phyloP scores from a whole-genome alignment of 2,329 filamentous ascomycete genomes.

The Neofusicoccum sp. region DNA sequence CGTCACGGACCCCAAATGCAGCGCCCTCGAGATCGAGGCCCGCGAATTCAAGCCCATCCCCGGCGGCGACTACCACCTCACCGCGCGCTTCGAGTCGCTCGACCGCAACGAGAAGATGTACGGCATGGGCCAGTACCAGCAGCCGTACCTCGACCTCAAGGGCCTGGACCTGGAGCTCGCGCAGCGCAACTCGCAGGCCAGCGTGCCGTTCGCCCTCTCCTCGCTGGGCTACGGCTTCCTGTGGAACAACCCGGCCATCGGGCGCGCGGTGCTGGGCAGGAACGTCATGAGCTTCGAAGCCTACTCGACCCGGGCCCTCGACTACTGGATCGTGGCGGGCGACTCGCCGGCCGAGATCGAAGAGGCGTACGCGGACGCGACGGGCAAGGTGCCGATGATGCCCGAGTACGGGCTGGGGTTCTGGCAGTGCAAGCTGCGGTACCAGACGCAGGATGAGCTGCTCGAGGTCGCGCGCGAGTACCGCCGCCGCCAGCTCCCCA shows the following conservation, averaged over 20 bases:
- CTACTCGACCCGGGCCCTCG: conserved; percentile 55
- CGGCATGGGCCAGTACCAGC: conserved; percentile 69
- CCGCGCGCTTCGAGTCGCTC: conserved; percentile 57
- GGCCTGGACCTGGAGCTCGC: conserved; percentile 63
- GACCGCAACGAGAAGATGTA: conserved; percentile 59
- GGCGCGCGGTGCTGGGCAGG: conserved; percentile 59
- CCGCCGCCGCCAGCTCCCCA: conserved; percentile 52
- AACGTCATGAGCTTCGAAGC: conserved; percentile 64
- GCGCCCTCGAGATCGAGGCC: conserved; percentile 55
- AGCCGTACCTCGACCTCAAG: conserved; percentile 62
- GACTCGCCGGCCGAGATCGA: conserved; percentile 57
- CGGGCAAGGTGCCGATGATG: conserved; percentile 64
- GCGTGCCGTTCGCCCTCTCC: conserved; percentile 61
- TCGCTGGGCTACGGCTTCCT: conserved; percentile 62
- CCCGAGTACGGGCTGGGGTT: conserved; percentile 67
- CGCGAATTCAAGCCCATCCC: conserved; percentile 57
- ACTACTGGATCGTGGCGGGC: conserved; percentile 64
- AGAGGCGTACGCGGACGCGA: conserved; percentile 55
- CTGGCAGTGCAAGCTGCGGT: conserved; percentile 67
- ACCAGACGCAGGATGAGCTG: conserved; percentile 64
- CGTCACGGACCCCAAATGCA: conserved; percentile 57
- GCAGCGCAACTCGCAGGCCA: conserved; percentile 66
- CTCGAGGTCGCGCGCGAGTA: conserved; percentile 61
- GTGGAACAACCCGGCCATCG: conserved; percentile 66
- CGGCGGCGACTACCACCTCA: conserved; percentile 57